Base-by-base conservation (phyloP, 176 grass and related monocot genomes). In the Ensete ventricosum region DNA sequence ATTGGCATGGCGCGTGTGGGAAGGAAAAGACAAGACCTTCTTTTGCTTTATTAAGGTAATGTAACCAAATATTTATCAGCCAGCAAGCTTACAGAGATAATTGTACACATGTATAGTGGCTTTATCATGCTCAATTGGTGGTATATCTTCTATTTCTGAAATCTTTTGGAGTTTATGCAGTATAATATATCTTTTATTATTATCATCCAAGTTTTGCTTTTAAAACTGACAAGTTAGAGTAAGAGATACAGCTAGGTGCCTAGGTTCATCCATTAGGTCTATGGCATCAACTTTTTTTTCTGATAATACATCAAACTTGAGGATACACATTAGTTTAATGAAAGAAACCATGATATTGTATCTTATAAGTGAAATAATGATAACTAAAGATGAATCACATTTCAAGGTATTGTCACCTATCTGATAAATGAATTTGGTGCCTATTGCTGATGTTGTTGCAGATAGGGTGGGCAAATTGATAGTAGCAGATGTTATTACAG, bases 1-100 rank as follows among this genome's bases (percentile, higher is more conserved):
- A 64, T 87, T 99, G 78, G 90, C 86, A 50, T 99, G 95, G 95
- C 71, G 86, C 78, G 82, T 91, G 55, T 99, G 95, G 95, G 95
- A 91, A 91, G 79, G 82, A 86, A 79, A 86, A 54, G 88, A 87
- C 59, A 93, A 77, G 14, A 85, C 84, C 54, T 91, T 91, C 82
- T 94, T 94, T 84, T 99, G 95, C 75, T 87, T 89, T 69, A 83
- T 76, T 60, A 99, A 94, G 90, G 95, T 99, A 77, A 70, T 43
- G 53, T 53, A 22, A 65, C 11, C 9, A 20, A 20, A 9, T 34
- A 34, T 68, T 71, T 71, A 43, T 51, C 14, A n/a, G 34, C 8
- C 17, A 3, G 1, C 68, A 51, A 71, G 20, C 9, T 12, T 16
- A 4, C 34, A 6, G 34, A 43, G 34, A 43, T 6, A 43, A 43